These are phyloP conservation scores for Talaromyces funiculosus DNA, from an alignment of 2,329 filamentous ascomycete genomes.

Conservation along the genomic window DNA sequence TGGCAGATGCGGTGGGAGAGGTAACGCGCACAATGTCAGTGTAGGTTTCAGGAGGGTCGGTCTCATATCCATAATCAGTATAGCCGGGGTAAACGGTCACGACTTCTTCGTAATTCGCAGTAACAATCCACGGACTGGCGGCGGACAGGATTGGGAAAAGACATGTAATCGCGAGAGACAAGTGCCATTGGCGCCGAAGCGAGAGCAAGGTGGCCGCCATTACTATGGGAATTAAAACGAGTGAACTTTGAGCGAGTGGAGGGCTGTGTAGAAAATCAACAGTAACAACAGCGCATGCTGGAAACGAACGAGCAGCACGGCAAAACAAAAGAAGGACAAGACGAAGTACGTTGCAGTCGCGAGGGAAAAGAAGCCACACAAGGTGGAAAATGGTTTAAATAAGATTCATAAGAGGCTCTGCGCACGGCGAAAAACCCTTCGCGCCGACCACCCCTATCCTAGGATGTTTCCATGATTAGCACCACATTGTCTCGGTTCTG, in stretches of 20 bases:
- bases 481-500: background rate
- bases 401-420: background rate
- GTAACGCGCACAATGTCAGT: conserved; percentile 20
- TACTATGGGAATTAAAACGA: background rate
- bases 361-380: background rate
- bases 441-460: background rate
- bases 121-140: conserved; percentile 28
- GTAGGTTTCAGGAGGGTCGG: background rate
- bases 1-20: conserved; percentile 20
- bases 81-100: conserved; percentile 13
- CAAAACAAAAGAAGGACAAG: background rate
- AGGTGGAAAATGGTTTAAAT: background rate
- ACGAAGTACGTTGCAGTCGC: background rate
- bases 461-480: background rate
- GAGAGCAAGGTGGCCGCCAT: conserved; percentile 20
- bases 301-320: background rate
- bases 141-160: conserved; percentile 14
- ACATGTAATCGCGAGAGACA: conserved; percentile 18
- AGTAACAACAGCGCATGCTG: background rate
- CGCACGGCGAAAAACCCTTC: background rate
- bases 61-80: conserved; percentile 15
- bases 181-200: conserved; percentile 19
- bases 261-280: background rate
- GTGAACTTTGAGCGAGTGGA: background rate
- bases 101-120: conserved; percentile 22